These are phyloP conservation scores for Lipomyces sp. DNA, from an alignment of 805 yeast species.

Conservation along the genomic window DNA sequence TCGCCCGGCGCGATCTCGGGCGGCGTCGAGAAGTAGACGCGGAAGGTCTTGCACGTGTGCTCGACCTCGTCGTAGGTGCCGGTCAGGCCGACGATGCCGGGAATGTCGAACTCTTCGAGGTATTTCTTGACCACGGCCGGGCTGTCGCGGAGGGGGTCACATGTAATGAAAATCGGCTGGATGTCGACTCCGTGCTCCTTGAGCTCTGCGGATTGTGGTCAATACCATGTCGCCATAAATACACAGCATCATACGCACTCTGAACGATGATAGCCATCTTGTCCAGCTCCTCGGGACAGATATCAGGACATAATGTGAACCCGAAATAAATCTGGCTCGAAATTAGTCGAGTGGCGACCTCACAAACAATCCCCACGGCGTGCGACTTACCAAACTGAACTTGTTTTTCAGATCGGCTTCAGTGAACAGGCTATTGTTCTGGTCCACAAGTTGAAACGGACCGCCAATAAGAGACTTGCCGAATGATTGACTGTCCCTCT, in stretches of 20 bases:
- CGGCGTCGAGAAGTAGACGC: slow-evolving; percentile 98
- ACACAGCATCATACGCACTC: slow-evolving; percentile 37
- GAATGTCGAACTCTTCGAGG: slow-evolving; percentile 77
- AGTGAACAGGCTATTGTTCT: slow-evolving; percentile 69
- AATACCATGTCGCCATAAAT: not conserved
- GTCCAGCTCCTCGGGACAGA: slow-evolving; percentile 97
- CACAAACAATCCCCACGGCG: not conserved
- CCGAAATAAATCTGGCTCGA: slow-evolving; percentile 72
- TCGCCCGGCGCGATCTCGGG: slow-evolving; percentile 91
- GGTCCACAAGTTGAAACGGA: slow-evolving; percentile 69
- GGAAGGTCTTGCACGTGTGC: slow-evolving; percentile 76
- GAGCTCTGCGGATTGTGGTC: slow-evolving; percentile 40
- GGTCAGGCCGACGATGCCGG: slow-evolving; percentile 82
- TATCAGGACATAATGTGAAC: slow-evolving; percentile 96
- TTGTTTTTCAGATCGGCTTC: slow-evolving; percentile 71
- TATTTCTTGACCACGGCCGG: slow-evolving; percentile 82
- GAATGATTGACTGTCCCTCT: slow-evolving; percentile 13
- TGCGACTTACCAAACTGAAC: slow-evolving; percentile 53
- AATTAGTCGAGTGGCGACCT: not conserved
- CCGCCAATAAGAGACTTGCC: slow-evolving; percentile 96
- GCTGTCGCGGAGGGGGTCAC: slow-evolving; percentile 94
- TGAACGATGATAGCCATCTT: slow-evolving; percentile 72
- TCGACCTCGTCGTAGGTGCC: slow-evolving; percentile 86
- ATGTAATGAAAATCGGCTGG: slow-evolving; percentile 89
- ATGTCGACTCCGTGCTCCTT: slow-evolving; percentile 56